Conservation (phyloP, 352 stramenopile species). For the Pythium vanterpoolii region DNA sequence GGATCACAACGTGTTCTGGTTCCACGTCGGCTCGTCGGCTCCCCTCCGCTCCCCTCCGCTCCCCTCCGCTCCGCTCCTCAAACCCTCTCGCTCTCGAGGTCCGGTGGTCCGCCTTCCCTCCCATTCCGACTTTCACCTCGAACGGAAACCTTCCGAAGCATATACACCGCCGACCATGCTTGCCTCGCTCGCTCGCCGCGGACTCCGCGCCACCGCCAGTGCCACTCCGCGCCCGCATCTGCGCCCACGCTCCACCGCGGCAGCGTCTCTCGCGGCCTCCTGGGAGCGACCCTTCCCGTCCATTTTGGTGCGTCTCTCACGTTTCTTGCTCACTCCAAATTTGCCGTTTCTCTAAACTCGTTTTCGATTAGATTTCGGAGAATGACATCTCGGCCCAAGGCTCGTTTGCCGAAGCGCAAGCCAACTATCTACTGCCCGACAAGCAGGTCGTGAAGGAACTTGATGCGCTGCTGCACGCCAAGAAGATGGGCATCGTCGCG, state of each 20-base stretch:
- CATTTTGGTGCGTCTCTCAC: slow-evolving; percentile 54
- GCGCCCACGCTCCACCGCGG: slow-evolving; percentile 33
- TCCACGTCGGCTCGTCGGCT: not conserved
- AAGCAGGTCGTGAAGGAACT: slow-evolving; percentile 85
- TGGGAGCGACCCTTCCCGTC: slow-evolving; percentile 80
- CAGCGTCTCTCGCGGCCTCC: slow-evolving; percentile 53
- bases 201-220: slow-evolving; percentile 11
- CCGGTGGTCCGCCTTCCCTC: not conserved
- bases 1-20: slow-evolving; percentile 10
- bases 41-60: not conserved
- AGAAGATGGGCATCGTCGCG: slow-evolving; percentile 96
- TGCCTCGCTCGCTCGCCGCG: slow-evolving; percentile 15
- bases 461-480: slow-evolving; percentile 79
- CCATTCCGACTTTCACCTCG: slow-evolving; percentile 1
- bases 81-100: not conserved
- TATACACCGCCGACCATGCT: not conserved
- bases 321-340: not conserved
- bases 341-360: not conserved
- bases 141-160: not conserved
- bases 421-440: slow-evolving; percentile 84
- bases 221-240: slow-evolving; percentile 20
- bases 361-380: slow-evolving; percentile 55
- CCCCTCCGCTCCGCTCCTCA: not conserved
- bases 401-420: slow-evolving; percentile 88
- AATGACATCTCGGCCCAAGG: slow-evolving; percentile 71